Evolutionary conservation across 2,329 filamentous ascomycete species (phyloP).

Genomic region (Verruconis gallopava): DNA sequence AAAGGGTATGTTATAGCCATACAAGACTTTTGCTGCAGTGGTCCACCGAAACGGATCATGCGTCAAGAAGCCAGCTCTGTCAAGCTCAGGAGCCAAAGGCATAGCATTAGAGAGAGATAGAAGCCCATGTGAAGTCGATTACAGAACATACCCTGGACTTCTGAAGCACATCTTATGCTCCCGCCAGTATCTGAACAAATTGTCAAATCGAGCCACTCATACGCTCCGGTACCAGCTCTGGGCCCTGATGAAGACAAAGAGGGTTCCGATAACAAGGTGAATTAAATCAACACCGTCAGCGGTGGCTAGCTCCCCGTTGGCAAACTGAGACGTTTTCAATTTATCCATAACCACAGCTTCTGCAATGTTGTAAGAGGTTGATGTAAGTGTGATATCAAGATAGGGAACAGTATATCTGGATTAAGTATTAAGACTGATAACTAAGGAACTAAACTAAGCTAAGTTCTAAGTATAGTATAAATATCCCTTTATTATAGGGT

Average conservation of each 20-base stretch:
- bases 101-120: constrained; percentile 36
- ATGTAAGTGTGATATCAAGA: too few relatives aligned
- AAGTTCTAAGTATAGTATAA: too few relatives aligned
- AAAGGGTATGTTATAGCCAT: constrained; percentile 29
- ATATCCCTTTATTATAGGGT: too few relatives aligned
- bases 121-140: constrained; percentile 37
- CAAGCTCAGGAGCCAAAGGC: constrained; percentile 35
- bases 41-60: constrained; percentile 13
- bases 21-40: constrained; percentile 1
- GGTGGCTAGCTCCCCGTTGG: constrained; percentile 34
- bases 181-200: constrained; percentile 39
- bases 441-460: too few relatives aligned
- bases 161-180: constrained; percentile 35
- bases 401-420: too few relatives aligned
- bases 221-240: constrained; percentile 32
- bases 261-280: constrained; percentile 29
- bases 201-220: constrained; percentile 37
- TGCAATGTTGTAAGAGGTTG: too few relatives aligned
- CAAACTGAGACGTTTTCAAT: constrained; percentile 34
- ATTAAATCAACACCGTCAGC: constrained; percentile 38
- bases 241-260: constrained; percentile 35
- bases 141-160: constrained; percentile 37
- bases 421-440: too few relatives aligned
- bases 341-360: constrained; percentile 41
- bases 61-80: constrained; percentile 35